Evolutionary conservation across 2,329 filamentous ascomycete species (phyloP).

Genomic region (Knoxdaviesia capensis): DNA sequence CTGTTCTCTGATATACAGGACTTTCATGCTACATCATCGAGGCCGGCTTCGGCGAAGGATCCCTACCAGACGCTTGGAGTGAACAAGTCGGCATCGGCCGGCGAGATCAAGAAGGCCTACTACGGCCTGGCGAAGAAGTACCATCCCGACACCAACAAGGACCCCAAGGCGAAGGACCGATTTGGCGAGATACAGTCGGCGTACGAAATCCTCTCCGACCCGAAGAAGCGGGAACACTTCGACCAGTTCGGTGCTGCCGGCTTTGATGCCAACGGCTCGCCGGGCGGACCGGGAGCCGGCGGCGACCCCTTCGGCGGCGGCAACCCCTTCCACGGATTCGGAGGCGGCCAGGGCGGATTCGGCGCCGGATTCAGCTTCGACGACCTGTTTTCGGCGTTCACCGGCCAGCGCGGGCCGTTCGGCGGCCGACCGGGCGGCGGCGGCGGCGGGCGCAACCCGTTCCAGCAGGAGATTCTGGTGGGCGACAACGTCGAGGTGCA

Average conservation of each 20-base stretch:
- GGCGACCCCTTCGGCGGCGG: conserved; percentile 42
- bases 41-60: conserved; percentile 39
- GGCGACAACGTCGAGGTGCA: conserved; percentile 94
- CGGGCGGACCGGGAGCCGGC: conserved; percentile 18
- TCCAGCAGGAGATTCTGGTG: conserved; percentile 63
- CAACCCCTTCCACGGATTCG: conserved; percentile 41
- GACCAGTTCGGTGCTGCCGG: conserved; percentile 79
- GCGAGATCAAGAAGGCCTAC: conserved; percentile 96
- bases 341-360: conserved; percentile 45
- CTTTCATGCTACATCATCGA: conserved; percentile 38
- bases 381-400: conserved; percentile 80
- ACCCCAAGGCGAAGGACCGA: conserved; percentile 77
- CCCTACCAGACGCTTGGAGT: conserved; percentile 82
- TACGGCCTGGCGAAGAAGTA: conserved; percentile 95
- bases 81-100: conserved; percentile 54
- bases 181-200: conserved; percentile 85
- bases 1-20: conserved; percentile 12
- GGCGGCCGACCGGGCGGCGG: conserved; percentile 25
- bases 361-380: conserved; percentile 84
- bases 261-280: conserved; percentile 57
- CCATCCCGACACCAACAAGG: conserved; percentile 96
- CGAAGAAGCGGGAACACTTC: conserved; percentile 80
- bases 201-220: conserved; percentile 83
- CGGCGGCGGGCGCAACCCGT: conserved; percentile 40
- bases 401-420: conserved; percentile 33